Evolutionary conservation across 805 yeast genomes (phyloP).

Genomic region (Candida maris): DNA sequence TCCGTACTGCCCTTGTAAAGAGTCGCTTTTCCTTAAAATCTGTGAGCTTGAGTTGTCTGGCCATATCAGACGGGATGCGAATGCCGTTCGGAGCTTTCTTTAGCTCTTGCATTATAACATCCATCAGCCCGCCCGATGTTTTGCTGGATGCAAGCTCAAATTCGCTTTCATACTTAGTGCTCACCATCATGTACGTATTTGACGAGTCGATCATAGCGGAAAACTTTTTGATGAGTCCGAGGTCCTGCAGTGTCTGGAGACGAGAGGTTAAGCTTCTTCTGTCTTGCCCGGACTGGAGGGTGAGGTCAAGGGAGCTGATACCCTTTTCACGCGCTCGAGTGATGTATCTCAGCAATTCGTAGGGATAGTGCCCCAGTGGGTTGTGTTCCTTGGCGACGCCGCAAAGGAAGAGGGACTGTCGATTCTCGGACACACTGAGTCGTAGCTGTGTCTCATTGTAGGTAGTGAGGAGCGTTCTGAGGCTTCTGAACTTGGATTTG

Average conservation of each 20-base stretch:
- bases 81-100: slow-evolving; percentile 58
- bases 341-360: slow-evolving; percentile 53
- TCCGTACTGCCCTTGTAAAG: slow-evolving; percentile 42
- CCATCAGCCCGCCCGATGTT: slow-evolving; percentile 19
- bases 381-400: slow-evolving; percentile 52
- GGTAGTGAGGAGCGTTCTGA: slow-evolving; percentile 3
- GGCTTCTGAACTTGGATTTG: slow-evolving; percentile 7
- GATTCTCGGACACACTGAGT: slow-evolving; percentile 47
- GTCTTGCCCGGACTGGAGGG: slow-evolving; percentile 60
- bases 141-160: slow-evolving; percentile 13
- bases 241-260: slow-evolving; percentile 49
- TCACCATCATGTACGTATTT: slow-evolving; percentile 51
- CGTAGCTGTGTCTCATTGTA: slow-evolving; percentile 13
- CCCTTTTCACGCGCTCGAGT: slow-evolving; percentile 57
- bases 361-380: slow-evolving; percentile 53
- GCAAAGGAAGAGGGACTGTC: slow-evolving; percentile 55
- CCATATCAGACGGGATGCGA: slow-evolving; percentile 58
- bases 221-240: slow-evolving; percentile 43
- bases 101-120: slow-evolving; percentile 43
- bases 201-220: slow-evolving; percentile 41
- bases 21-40: slow-evolving; percentile 33
- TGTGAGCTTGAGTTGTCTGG: slow-evolving; percentile 53
- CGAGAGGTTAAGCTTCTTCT: slow-evolving; percentile 66
- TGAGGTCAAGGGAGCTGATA: slow-evolving; percentile 54
- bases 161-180: slow-evolving; percentile 38